Percentiles rank a stretch among this genome's conserved stretches.
phyloP scores from a whole-genome alignment of 2,329 filamentous ascomycete genomes.

The Colletotrichum navitas region DNA sequence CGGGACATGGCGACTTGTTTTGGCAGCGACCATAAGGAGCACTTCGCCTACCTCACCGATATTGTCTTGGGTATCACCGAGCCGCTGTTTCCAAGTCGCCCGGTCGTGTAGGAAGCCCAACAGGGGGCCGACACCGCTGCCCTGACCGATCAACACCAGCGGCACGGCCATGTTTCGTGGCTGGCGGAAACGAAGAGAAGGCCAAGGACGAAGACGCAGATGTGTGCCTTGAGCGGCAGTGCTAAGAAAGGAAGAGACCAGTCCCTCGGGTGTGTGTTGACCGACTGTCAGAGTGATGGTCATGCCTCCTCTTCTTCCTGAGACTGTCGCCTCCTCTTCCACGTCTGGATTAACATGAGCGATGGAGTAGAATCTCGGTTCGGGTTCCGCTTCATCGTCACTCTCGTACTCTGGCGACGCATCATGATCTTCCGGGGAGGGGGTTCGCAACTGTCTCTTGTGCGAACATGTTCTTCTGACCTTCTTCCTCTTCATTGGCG shows the following conservation, averaged over 20 bases:
- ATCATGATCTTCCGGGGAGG: slow-evolving; percentile 10
- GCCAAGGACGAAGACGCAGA: slow-evolving; percentile 33
- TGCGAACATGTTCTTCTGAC: neutral
- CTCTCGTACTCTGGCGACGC: neutral
- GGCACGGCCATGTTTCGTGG: slow-evolving; percentile 24
- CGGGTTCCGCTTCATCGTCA: slow-evolving; percentile 10
- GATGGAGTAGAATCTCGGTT: slow-evolving; percentile 39
- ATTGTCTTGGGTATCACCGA: neutral
- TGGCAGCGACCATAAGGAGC: slow-evolving; percentile 28
- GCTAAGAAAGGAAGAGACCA: slow-evolving; percentile 32
- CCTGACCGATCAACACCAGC: slow-evolving; percentile 26
- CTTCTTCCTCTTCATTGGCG: slow-evolving; percentile 26
- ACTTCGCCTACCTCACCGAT: slow-evolving; percentile 6
- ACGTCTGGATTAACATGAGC: slow-evolving; percentile 15
- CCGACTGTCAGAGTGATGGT: slow-evolving; percentile 28
- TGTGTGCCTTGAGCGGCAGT: slow-evolving; percentile 18
- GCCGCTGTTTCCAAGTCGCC: slow-evolving; percentile 1
- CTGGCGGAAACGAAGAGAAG: slow-evolving; percentile 31
- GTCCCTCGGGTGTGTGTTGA: slow-evolving; percentile 32
- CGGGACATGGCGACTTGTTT: slow-evolving; percentile 28
- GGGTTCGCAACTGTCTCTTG: neutral
- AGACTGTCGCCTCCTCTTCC: neutral
- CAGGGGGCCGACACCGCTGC: slow-evolving; percentile 27
- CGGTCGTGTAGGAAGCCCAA: slow-evolving; percentile 36
- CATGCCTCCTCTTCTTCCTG: slow-evolving; percentile 9